A percentile compares a stretch with the other conserved stretches of the same genome.
phyloP scores from a whole-genome alignment of 1,139 yeast species.

The Hyphopichia burtonii region DNA sequence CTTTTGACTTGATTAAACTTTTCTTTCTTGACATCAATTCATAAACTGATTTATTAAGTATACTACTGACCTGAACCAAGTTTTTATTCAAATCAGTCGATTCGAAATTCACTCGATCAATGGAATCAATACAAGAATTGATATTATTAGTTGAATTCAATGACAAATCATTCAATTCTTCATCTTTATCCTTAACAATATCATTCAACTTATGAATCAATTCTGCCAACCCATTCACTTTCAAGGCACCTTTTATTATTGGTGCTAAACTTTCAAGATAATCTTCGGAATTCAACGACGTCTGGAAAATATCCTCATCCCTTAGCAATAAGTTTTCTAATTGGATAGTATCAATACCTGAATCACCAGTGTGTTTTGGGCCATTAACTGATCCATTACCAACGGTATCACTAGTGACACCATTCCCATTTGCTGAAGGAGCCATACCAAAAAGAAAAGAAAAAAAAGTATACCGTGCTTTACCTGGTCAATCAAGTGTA shows the following conservation, averaged over 20 bases:
- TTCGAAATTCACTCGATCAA: conserved; percentile 54
- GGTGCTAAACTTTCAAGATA: conserved; percentile 81
- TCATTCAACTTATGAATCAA: conserved; percentile 56
- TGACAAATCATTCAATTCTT: conserved; percentile 61
- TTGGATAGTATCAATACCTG: conserved; percentile 27
- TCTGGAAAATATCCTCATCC: conserved; percentile 47
- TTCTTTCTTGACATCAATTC: conserved; percentile 62
- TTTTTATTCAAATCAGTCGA: conserved; percentile 55
- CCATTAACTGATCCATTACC: not conserved
- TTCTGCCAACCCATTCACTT: conserved; percentile 53
- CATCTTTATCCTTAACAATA: conserved; percentile 59
- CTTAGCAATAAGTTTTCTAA: conserved; percentile 41
- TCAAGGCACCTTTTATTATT: conserved; percentile 67
- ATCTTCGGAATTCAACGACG: conserved; percentile 61
- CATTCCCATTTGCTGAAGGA: conserved; percentile 2
- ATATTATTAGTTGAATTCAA: conserved; percentile 61
- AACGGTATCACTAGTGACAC: not conserved
- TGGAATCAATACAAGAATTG: conserved; percentile 52
- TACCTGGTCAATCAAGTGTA: too few relatives aligned
- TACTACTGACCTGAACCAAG: conserved; percentile 49
- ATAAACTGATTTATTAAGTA: conserved; percentile 61
- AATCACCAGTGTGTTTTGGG: not conserved
- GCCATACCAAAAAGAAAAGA: not conserved
- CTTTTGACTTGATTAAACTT: conserved; percentile 53
- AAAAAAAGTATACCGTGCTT: too few relatives aligned